A percentile compares a stretch with the other conserved stretches of the same genome.
These are phyloP conservation scores for Seminavis robusta DNA, from an alignment of 108 stramenopile species.

Conservation along the genomic window DNA sequence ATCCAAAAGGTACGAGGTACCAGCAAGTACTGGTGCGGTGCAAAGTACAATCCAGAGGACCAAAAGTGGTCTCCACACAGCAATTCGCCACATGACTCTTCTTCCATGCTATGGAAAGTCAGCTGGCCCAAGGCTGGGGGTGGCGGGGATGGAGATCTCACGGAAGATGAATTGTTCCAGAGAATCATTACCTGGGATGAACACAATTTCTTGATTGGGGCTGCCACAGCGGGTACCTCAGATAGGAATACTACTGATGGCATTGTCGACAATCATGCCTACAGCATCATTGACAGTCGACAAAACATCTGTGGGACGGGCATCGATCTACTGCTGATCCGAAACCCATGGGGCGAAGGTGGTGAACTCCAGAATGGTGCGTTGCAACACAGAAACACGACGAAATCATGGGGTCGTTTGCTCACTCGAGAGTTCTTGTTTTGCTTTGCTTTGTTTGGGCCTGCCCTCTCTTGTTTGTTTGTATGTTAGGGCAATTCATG, in stretches of 20 bases:
- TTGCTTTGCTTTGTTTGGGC: no score
- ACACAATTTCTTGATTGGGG: slow-evolving; percentile 7
- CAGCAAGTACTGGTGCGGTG: slow-evolving; percentile 6
- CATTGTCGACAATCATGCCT: slow-evolving; percentile 21
- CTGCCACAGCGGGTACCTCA: slow-evolving; percentile 1
- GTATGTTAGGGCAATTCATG: no score
- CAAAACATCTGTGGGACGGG: slow-evolving; percentile 11
- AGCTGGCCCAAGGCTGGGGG: slow-evolving; percentile 17
- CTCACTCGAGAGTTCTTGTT: no score
- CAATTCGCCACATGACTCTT: slow-evolving; percentile 1
- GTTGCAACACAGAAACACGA: not conserved
- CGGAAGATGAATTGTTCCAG: slow-evolving; percentile 3
- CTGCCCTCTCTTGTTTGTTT: no score
- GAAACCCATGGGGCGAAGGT: slow-evolving; percentile 33
- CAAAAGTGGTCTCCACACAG: slow-evolving; percentile 4
- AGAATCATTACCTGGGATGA: slow-evolving; percentile 9
- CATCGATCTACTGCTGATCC: slow-evolving; percentile 13
- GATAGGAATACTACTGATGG: slow-evolving; percentile 13
- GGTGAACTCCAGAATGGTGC: slow-evolving; percentile 17
- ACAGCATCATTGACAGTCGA: slow-evolving; percentile 11
- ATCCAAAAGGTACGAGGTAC: not conserved
- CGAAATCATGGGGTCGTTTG: no score
- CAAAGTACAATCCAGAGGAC: slow-evolving; percentile 8
- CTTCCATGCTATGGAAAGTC: slow-evolving; percentile 2
- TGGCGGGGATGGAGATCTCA: not conserved